Base-by-base conservation (phyloP, 192 early-diverging fungal species). In the Dissophora ornata region DNA sequence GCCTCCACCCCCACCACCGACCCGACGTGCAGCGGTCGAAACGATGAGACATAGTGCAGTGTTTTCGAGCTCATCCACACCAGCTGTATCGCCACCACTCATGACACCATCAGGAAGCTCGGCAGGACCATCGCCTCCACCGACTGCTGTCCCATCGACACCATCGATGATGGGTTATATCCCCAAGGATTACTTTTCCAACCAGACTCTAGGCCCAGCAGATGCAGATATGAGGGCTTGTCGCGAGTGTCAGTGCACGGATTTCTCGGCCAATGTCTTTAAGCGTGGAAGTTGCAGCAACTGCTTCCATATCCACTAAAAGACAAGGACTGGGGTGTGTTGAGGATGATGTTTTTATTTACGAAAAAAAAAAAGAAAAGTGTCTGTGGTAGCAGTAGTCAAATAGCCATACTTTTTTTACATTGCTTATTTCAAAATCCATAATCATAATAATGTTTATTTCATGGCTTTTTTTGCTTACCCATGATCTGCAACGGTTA, bases 271-370 rank as follows among this genome's bases (percentile, higher is more conserved):
- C 24, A 89, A 95, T 81, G 87, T 89, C 13, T 95, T 95, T 78
- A 89, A 90, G 61, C 81, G 83, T 33, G 88, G 83, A 24, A 86
- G 84, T 57, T 97, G 95, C 80, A 93, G 83, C 71, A 93, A 90
- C 64, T 97, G 95, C 81, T 93, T 88, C 73, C 95, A 96, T 71
- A 83, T 81, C 25, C 92, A 95, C 30, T 81, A 67, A 48, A n/a
- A 38, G 36, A 38, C 6, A 38, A 38, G n/a, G n/a, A n/a, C n/a
- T n/a, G n/a, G n/a, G n/a, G n/a, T n/a, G n/a, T n/a, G n/a, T n/a
- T n/a, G n/a, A n/a, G n/a, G n/a, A n/a, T n/a, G n/a, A n/a, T n/a
- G n/a, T n/a, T n/a, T n/a, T n/a, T n/a, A n/a, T n/a, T n/a, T n/a
- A n/a, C n/a, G n/a, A n/a, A n/a, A n/a, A n/a, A n/a, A n/a, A n/a